phyloP scores from a whole-genome alignment of 768 basidiomycete genomes.

The Porphyrellus cyaneotinctus region DNA sequence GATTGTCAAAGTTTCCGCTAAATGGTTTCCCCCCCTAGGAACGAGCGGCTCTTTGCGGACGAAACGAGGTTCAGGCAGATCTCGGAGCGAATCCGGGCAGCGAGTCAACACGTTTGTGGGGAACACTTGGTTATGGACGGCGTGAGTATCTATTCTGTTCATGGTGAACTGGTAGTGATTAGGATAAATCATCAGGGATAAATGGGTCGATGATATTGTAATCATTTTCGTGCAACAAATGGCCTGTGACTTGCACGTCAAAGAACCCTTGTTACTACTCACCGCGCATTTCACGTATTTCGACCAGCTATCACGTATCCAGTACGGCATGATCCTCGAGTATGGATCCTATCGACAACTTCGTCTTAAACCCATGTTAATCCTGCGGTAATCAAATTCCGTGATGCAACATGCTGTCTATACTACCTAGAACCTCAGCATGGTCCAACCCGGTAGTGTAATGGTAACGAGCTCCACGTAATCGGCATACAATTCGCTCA shows the following conservation, averaged over 20 bases:
- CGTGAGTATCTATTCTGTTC: constrained; percentile 36
- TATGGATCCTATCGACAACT: no score
- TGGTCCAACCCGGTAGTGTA: no score
- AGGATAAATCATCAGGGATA: constrained; percentile 40
- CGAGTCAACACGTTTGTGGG: constrained; percentile 66
- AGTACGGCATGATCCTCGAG: no score
- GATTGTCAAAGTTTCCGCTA: constrained; percentile 9
- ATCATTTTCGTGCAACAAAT: constrained; percentile 1
- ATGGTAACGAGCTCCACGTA: no score
- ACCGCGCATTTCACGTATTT: no score
- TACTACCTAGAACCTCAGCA: no score
- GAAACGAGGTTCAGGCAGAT: constrained; percentile 61
- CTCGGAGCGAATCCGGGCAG: constrained; percentile 65
- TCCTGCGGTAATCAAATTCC: no score
- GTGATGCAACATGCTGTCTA: background rate
- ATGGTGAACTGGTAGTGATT: background rate
- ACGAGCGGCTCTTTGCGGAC: constrained; percentile 59
- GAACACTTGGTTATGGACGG: constrained; percentile 67
- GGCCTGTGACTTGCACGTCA: no score
- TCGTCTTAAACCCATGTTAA: no score
- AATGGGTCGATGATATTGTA: constrained; percentile 47
- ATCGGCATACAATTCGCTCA: background rate
- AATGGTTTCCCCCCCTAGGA: constrained; percentile 44
- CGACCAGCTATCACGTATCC: no score
- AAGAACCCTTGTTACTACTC: no score